Percentiles rank a stretch among this genome's conserved stretches.
Evolutionary conservation across 148 eudicot species (phyloP).

Genomic region (Gaultheria prostrata): DNA sequence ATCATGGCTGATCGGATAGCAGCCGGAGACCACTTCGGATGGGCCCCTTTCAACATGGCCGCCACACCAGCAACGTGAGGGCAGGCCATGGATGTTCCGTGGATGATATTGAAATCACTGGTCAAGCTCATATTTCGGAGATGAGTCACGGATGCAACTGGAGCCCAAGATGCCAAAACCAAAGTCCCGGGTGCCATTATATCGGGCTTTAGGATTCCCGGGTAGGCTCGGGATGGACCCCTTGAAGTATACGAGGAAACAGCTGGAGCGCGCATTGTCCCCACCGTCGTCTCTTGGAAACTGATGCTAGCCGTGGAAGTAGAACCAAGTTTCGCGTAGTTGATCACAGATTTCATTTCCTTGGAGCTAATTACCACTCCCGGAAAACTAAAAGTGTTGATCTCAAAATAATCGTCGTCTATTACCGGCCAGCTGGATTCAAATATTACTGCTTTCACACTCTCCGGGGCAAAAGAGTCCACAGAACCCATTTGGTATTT

Average conservation of each 20-base stretch:
- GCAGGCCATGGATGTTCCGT: conserved; percentile 28
- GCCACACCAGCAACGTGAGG: conserved; percentile 25
- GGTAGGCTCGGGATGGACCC: conserved; percentile 16
- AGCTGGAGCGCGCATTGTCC: neutral
- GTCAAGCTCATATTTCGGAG: neutral
- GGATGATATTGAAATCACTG: conserved; percentile 1
- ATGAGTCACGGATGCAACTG: neutral
- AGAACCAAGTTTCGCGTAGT: neutral
- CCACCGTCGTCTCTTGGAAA: conserved; percentile 1
- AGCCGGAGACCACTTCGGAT: conserved; percentile 26
- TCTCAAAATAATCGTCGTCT: neutral
- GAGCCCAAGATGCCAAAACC: conserved; percentile 23
- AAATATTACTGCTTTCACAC: neutral
- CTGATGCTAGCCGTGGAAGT: neutral
- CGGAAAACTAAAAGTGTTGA: neutral
- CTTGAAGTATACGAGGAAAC: conserved; percentile 14
- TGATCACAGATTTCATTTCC: neutral
- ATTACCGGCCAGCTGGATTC: neutral
- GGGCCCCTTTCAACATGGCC: conserved; percentile 21
- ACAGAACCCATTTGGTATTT: neutral
- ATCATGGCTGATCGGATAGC: conserved; percentile 30
- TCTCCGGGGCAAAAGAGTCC: neutral
- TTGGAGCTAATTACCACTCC: neutral
- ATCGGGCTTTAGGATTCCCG: conserved; percentile 23
- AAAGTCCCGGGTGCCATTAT: conserved; percentile 22